A percentile compares a stretch with the other conserved stretches of the same genome.
Conservation (phyloP, 1,284 basidiomycete genomes). For the Cryptococcus sp. region DNA sequence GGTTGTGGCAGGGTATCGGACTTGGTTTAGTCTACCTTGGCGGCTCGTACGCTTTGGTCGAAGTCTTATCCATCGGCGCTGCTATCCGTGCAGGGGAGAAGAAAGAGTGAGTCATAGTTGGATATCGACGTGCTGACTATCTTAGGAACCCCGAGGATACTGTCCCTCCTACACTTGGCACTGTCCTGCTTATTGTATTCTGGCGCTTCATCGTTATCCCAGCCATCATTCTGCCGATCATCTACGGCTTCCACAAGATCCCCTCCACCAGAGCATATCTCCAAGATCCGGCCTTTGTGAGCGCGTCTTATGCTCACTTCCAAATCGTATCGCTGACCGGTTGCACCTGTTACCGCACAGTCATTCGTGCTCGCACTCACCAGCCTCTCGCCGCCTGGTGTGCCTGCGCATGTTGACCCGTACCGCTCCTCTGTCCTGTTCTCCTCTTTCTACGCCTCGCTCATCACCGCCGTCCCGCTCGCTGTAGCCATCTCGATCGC, state of each 20-base stretch:
- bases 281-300: slow-evolving; percentile 47
- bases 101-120: slow-evolving; percentile 18
- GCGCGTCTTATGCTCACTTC: neutral
- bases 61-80: slow-evolving; percentile 39
- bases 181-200: slow-evolving; percentile 35
- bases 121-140: neutral
- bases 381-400: slow-evolving; percentile 36
- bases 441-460: slow-evolving; percentile 28
- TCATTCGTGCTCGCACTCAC: slow-evolving; percentile 42
- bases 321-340: neutral
- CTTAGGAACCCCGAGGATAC: slow-evolving; percentile 26
- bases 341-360: slow-evolving; percentile 16
- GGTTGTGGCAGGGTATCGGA: slow-evolving; percentile 37
- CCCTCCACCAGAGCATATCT: slow-evolving; percentile 37
- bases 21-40: slow-evolving; percentile 35
- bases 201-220: slow-evolving; percentile 46
- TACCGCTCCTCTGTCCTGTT: slow-evolving; percentile 43
- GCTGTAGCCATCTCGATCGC: slow-evolving; percentile 37
- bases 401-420: slow-evolving; percentile 30
- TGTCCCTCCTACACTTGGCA: slow-evolving; percentile 44
- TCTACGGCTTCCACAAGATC: slow-evolving; percentile 38
- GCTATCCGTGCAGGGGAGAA: slow-evolving; percentile 32
- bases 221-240: slow-evolving; percentile 32
- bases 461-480: slow-evolving; percentile 39
- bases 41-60: slow-evolving; percentile 35